Evolutionary conservation across 202 grass and related monocot genomes (phyloP), one percentile per base, ranked within the genome.

Genomic region (Carex sylvatica): DNA sequence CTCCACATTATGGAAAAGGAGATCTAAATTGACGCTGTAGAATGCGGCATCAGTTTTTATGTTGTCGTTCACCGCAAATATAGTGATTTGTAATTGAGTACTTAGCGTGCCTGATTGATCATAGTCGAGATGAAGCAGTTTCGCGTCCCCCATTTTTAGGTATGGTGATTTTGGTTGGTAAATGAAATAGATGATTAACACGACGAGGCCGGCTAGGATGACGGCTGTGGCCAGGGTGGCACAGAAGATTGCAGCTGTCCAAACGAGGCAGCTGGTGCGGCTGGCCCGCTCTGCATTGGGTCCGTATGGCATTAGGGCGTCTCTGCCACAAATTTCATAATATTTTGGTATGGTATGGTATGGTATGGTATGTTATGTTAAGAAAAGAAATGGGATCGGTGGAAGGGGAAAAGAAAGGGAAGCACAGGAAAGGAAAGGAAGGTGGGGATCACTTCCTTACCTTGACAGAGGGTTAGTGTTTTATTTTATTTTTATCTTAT

Each of bases 21-120:
- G 76, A 26, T 83, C 31, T 82, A 91, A 76, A 70, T 80, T 85
- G 7, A 91, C 18, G 3, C 69, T 22, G 35, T 86, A 77, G 91
- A 97, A 97, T 6, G 28, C 0, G 0, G 88, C 91, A 1, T 23
- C 42, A 8, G 84, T 70, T 63, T 49, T 82, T 3, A 20, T 18
- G 86, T 94, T 93, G 44, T 78, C 88, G 83, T 97, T 97, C 36
- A 38, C 75, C 4, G 88, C 91, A 7, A 77, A 49, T 1, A 93
- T 83, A 18, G 24, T 59, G 19, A 87, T 14, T 49, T 81, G 69
- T 5, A 92, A n/a, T 85, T 80, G 64, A 33, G 86, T 82, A 53
- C 84, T 79, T 7, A 97, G 87, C 5, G 77, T 58, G 20, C 91
- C 94, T 0, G 26, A 22, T 70, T 88, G 86, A 84, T 90, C 89